Conservation (phyloP, 495 filamentous ascomycete species). For the Penicillium mononematosum region DNA sequence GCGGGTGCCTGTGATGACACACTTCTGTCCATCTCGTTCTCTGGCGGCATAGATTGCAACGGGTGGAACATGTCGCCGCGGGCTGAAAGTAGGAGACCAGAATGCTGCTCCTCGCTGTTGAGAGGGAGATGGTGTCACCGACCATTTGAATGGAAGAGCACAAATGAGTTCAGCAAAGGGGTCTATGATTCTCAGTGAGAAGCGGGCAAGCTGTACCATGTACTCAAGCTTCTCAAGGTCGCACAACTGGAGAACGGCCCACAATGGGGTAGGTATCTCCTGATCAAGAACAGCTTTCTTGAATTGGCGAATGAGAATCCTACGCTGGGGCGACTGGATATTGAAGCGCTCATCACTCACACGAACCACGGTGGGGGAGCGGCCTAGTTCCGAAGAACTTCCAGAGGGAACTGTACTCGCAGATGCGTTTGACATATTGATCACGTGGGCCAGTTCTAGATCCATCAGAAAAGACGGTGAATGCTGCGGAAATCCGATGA, state of each 20-base stretch:
- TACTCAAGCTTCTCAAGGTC: conserved; percentile 13
- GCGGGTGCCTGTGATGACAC: conserved; percentile 13
- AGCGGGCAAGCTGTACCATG: not conserved
- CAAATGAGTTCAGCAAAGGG: not conserved
- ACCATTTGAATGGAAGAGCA: conserved; percentile 12
- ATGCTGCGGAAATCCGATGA: not conserved
- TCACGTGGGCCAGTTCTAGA: not conserved
- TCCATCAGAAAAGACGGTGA: not conserved
- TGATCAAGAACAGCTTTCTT: not conserved
- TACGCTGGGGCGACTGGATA: not conserved
- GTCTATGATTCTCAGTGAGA: not conserved
- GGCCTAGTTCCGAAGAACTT: not conserved
- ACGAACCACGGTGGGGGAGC: not conserved
- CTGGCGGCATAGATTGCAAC: conserved; percentile 4
- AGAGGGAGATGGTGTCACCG: not conserved
- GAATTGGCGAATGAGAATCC: conserved; percentile 2
- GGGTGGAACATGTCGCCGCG: not conserved
- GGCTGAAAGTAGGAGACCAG: not conserved
- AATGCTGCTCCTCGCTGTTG: not conserved
- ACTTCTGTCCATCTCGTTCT: conserved; percentile 14
- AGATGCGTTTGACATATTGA: not conserved
- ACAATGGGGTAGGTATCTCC: conserved; percentile 8
- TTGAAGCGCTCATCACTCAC: conserved; percentile 8
- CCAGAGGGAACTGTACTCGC: not conserved
- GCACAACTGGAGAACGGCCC: conserved; percentile 17